Conservation (phyloP, 192 early-diverging fungal genomes). For the Backusella psychrophila region DNA sequence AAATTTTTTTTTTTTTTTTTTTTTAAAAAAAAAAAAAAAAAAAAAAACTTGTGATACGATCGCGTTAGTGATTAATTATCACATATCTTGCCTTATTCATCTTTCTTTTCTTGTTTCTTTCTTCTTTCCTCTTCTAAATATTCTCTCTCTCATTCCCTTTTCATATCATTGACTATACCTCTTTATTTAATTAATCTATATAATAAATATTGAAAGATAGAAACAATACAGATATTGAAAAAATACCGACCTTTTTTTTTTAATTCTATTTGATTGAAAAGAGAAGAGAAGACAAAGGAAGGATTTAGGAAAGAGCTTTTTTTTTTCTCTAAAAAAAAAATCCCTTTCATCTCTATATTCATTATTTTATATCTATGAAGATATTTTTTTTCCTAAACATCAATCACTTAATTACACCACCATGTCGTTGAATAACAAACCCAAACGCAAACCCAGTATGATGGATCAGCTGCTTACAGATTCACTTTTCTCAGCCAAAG, state of each 20-base stretch:
- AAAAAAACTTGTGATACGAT: conserved; percentile 2
- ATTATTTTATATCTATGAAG: background rate
- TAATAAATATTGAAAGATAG: background rate
- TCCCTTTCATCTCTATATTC: background rate
- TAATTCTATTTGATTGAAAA: background rate
- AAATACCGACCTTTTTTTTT: background rate
- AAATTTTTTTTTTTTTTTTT: conserved; percentile 5
- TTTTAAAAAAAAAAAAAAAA: background rate
- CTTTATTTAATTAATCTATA: background rate
- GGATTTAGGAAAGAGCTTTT: background rate
- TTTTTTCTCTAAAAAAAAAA: background rate
- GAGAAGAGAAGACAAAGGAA: background rate
- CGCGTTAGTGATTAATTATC: conserved; percentile 12
- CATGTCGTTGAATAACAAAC: conserved; percentile 14
- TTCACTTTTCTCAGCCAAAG: background rate
- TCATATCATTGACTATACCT: background rate
- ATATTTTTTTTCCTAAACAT: conserved; percentile 12
- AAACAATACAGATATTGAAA: background rate
- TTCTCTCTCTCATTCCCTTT: background rate
- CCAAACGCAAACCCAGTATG: background rate
- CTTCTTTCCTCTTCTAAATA: background rate
- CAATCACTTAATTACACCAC: conserved; percentile 5
- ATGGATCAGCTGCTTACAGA: conserved; percentile 15
- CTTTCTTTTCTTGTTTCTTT: background rate
- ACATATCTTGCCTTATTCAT: background rate